Evolutionary conservation across 805 yeast species (phyloP).

Genomic region (Starmerella apis): DNA sequence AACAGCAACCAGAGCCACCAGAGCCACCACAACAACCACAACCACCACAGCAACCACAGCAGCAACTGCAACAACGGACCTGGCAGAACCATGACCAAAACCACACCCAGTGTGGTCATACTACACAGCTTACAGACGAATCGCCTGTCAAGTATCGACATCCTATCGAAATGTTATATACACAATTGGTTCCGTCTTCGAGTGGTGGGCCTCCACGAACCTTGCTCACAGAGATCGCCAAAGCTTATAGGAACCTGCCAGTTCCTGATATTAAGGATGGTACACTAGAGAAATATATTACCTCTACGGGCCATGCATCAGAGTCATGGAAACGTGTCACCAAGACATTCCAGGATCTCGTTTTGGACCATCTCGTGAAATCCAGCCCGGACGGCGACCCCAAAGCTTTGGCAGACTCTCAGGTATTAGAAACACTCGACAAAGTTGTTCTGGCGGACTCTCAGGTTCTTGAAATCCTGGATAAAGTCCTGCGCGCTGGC

Average conservation of each 20-base stretch:
- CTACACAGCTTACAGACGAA: neutral
- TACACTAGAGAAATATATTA: neutral
- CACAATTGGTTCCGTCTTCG: neutral
- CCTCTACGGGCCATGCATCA: neutral
- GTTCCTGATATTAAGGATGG: slow-evolving; percentile 27
- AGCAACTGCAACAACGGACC: too few species aligned
- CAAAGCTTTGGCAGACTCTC: neutral
- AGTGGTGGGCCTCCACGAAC: neutral
- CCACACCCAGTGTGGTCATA: neutral
- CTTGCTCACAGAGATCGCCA: neutral
- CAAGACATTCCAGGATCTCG: slow-evolving; percentile 6
- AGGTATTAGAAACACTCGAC: neutral
- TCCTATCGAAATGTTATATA: slow-evolving; percentile 1
- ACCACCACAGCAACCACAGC: too few species aligned
- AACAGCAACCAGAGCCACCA: neutral
- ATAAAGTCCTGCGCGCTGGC: slow-evolving; percentile 6
- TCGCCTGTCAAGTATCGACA: neutral
- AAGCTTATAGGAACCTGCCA: slow-evolving; percentile 20
- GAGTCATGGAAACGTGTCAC: slow-evolving; percentile 6
- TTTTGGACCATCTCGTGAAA: slow-evolving; percentile 2
- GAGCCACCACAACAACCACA: too few species aligned
- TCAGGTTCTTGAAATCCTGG: neutral
- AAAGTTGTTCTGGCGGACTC: slow-evolving; percentile 1
- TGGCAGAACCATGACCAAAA: too few species aligned
- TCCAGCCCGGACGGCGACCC: neutral